A percentile compares a stretch with the other conserved stretches of the same genome.
Conservation (phyloP, 805 yeast genomes). For the Torulaspora microellipsoides region DNA sequence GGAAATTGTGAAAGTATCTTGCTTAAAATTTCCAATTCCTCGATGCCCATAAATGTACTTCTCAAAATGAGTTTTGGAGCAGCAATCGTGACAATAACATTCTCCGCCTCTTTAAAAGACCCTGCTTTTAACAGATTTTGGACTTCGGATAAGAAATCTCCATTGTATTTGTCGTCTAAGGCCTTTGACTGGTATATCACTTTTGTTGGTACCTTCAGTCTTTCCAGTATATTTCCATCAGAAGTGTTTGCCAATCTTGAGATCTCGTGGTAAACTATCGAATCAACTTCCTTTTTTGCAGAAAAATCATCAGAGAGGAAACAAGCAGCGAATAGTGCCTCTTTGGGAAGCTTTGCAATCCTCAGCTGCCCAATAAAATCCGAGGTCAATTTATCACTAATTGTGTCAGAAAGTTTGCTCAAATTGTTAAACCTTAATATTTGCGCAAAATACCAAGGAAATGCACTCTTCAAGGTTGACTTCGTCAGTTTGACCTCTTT, state of each 20-base stretch:
- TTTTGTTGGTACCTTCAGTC: slow-evolving; percentile 45
- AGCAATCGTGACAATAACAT: slow-evolving; percentile 47
- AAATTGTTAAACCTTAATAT: slow-evolving; percentile 38
- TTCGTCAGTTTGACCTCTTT: slow-evolving; percentile 10
- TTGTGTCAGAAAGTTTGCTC: slow-evolving; percentile 21
- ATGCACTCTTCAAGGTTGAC: slow-evolving; percentile 33
- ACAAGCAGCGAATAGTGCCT: slow-evolving; percentile 58
- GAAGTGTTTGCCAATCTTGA: slow-evolving; percentile 11
- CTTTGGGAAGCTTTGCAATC: slow-evolving; percentile 45
- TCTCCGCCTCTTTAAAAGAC: slow-evolving; percentile 60
- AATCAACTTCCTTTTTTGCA: slow-evolving; percentile 40
- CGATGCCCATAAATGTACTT: slow-evolving; percentile 30
- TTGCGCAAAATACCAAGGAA: slow-evolving; percentile 51
- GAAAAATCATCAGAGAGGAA: slow-evolving; percentile 48
- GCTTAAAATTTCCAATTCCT: slow-evolving; percentile 38
- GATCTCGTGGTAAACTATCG: slow-evolving; percentile 28
- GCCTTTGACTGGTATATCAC: slow-evolving; percentile 59
- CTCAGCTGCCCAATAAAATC: slow-evolving; percentile 50
- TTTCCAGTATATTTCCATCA: slow-evolving; percentile 28
- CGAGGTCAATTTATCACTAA: slow-evolving; percentile 39
- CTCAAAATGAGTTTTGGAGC: slow-evolving; percentile 63
- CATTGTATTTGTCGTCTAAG: slow-evolving; percentile 43
- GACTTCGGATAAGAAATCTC: slow-evolving; percentile 56
- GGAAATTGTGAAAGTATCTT: slow-evolving; percentile 43
- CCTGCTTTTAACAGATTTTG: slow-evolving; percentile 58